Evolutionary conservation across 352 stramenopile genomes (phyloP), one percentile per base, ranked within the genome.

Genomic region (Phytopythium sindhum): DNA sequence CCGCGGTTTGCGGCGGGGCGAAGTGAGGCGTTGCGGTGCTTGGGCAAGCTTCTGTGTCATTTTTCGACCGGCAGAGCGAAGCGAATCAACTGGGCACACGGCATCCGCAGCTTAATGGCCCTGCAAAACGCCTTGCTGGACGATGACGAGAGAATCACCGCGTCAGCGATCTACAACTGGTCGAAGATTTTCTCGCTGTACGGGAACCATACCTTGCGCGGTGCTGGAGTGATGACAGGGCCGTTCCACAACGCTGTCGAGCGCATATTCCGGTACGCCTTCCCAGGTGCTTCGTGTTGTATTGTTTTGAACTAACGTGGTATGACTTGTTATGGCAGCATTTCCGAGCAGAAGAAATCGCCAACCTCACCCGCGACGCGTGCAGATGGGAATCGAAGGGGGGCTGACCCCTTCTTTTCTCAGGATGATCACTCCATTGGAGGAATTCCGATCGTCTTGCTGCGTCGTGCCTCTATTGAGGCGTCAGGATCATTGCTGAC

Each of bases 141-240:
- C 52, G 80, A 91, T 11, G 87, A 96, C 54, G 84, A 94, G 50
- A 78, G 87, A 15, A 92, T 93, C 55, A 78, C 77, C 37, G 85
- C 87, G 21, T 84, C 87, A 1, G 87, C 87, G 24, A 83, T 96
- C 3, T 91, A 80, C 69, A 96, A 91, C 68, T 96, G 87, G 83
- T 93, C 84, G 0, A 82, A 88, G 31, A 69, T 96, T 15, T 93
- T 96, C 65, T 75, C 79, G 14, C 74, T 90, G 31, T 93, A 91
- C 31, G 87, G 87, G 28, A 91, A 88, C 41, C 85, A 96, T 60
- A 96, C 87, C 0, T 69, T 96, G 21, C 84, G 87, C 37, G 87
- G 87, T 44, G 78, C 80, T 10, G 80, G 81, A n/a, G 81, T 94
- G 44, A 74, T 96, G 65, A 79, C 82, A 6, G 86, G 85, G 15